phyloP scores from a whole-genome alignment of 2,329 filamentous ascomycete species.

The Orbilia javanica region DNA sequence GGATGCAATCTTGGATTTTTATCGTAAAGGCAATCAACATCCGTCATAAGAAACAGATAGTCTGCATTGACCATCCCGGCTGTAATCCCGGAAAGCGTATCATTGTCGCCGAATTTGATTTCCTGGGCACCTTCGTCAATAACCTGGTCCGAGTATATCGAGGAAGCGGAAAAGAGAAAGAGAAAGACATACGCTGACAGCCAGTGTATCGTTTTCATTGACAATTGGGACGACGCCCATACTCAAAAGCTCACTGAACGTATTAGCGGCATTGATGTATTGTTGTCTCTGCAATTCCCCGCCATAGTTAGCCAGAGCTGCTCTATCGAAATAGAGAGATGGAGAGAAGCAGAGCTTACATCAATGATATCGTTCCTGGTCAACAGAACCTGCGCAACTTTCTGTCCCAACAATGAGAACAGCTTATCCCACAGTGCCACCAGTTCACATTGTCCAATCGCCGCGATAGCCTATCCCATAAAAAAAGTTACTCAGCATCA shows the following conservation, averaged over 20 bases:
- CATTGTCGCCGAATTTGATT: conserved; percentile 99
- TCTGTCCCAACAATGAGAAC: conserved; percentile 87
- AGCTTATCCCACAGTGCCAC: conserved; percentile 96
- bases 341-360: conserved; percentile 68
- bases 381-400: conserved; percentile 92
- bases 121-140: conserved; percentile 67
- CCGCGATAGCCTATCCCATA: conserved; percentile 78
- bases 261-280: conserved; percentile 97
- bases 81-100: conserved; percentile 95
- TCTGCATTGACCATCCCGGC: conserved; percentile 98
- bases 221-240: conserved; percentile 99
- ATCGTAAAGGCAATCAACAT: conserved; percentile 97
- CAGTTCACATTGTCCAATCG: conserved; percentile 93
- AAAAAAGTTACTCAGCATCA: conserved; percentile 2
- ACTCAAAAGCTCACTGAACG: conserved; percentile 86
- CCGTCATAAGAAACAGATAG: conserved; percentile 97
- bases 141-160: not conserved
- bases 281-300: conserved; percentile 76
- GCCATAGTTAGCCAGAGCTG: conserved; percentile 58
- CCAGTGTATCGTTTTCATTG: conserved; percentile 97
- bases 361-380: conserved; percentile 97
- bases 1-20: conserved; percentile 89
- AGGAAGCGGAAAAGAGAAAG: not conserved
- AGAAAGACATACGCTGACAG: conserved; percentile 74
- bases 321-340: not conserved